Evolutionary conservation across 2,329 filamentous ascomycete genomes (phyloP).

Genomic region (Lizonia empirigonia): DNA sequence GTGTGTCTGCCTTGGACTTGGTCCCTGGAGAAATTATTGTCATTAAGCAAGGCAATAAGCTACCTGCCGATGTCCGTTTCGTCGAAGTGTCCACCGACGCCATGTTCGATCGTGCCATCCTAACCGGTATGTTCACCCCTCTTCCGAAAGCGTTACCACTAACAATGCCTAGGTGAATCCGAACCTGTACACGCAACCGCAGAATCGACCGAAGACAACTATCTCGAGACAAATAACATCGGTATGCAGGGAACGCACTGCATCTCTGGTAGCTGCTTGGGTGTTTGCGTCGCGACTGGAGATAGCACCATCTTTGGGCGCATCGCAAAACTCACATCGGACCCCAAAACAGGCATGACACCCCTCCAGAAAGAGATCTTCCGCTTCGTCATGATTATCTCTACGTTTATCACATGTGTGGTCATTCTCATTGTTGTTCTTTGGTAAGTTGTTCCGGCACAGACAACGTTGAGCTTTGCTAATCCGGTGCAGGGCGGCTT

Average conservation of each 20-base stretch:
- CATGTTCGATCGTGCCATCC: conserved; percentile 73
- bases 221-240: conserved; percentile 76
- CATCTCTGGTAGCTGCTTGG: conserved; percentile 69
- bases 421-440: conserved; percentile 68
- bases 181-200: conserved; percentile 67
- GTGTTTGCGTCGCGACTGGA: conserved; percentile 73
- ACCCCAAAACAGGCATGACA: conserved; percentile 70
- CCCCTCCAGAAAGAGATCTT: conserved; percentile 74
- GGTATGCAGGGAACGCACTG: conserved; percentile 82
- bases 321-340: conserved; percentile 73
- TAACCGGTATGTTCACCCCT: conserved; percentile 60
- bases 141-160: neutral
- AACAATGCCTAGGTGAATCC: conserved; percentile 62
- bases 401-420: conserved; percentile 68
- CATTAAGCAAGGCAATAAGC: conserved; percentile 73
- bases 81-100: conserved; percentile 70
- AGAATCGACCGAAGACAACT: conserved; percentile 70
- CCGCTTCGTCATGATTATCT: conserved; percentile 74
- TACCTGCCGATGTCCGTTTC: conserved; percentile 75
- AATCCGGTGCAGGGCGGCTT: conserved; percentile 62
- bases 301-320: conserved; percentile 76
- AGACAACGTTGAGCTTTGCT: conserved; percentile 11
- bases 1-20: conserved; percentile 62
- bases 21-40: conserved; percentile 74
- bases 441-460: conserved; percentile 56